Conservation (phyloP, 31 red algal genomes). For the Endocladia muricata region DNA sequence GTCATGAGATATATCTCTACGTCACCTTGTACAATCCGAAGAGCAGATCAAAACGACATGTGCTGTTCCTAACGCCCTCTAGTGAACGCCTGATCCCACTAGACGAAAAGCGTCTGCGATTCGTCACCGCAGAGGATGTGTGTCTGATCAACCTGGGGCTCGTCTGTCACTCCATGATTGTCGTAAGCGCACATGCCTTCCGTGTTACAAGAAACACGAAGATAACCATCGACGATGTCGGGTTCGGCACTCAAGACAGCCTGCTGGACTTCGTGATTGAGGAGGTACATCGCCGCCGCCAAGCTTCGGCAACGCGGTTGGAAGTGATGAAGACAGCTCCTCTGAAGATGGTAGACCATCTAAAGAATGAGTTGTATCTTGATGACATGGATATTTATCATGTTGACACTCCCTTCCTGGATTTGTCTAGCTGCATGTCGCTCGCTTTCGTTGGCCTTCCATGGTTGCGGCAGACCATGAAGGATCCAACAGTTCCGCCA, state of each 20-base stretch:
- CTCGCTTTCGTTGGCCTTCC: constrained; percentile 72
- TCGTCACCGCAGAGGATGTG: constrained; percentile 66
- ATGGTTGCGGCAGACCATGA: constrained; percentile 64
- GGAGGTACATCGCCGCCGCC: constrained; percentile 77
- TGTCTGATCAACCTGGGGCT: constrained; percentile 57
- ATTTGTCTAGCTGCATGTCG: constrained; percentile 80
- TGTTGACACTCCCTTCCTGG: constrained; percentile 58
- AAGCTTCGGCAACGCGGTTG: constrained; percentile 71
- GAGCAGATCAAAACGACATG: constrained; percentile 25
- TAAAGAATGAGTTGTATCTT: constrained; percentile 67
- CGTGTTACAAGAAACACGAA: constrained; percentile 94
- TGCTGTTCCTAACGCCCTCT: constrained; percentile 66
- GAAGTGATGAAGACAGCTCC: constrained; percentile 80
- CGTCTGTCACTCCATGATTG: constrained; percentile 67
- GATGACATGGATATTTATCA: constrained; percentile 81
- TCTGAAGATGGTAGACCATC: constrained; percentile 37
- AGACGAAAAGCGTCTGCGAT: constrained; percentile 48
- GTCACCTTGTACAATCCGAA: constrained; percentile 71
- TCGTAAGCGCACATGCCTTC: constrained; percentile 76
- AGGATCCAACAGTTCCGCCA: constrained; percentile 61
- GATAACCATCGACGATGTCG: constrained; percentile 78
- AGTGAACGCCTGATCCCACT: constrained; percentile 62
- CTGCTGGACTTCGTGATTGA: constrained; percentile 85
- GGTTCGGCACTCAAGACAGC: constrained; percentile 64
- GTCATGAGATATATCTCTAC: constrained; percentile 81